Base-by-base conservation (phyloP, 441 rosid genomes). In the Breynia disticha region DNA sequence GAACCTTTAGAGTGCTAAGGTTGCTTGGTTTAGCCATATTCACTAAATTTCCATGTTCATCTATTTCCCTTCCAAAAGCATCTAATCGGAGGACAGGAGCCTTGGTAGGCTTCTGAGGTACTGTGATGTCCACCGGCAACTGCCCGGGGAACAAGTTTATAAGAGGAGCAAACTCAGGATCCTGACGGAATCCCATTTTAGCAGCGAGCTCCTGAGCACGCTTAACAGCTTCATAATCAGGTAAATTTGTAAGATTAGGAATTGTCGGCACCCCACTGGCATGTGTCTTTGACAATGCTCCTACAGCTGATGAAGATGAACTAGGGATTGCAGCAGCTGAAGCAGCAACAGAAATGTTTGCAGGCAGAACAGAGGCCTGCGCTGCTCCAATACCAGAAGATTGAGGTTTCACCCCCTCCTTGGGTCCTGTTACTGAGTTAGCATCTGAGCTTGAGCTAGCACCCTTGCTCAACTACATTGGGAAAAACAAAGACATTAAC, bases 31-130 rank as follows among this genome's bases (percentile, higher is more conserved):
- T 91, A 55, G 90, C 57, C 67, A 76, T 66, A 54, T 73, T 88
- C 72, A 91, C 81, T 10, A 91, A 72, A 66, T 91, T 83, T 55
- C 97, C 98, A 61, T 91, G 84, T 67, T 91, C 98, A 67, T 88
- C 97, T 60, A 91, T 84, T 76, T 91, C 98, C 74, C 94, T 79
- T 63, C 98, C 97, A 66, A 76, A 84, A 2, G 95, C 82, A 73
- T 91, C 97, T 47, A 91, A 78, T 13, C 94, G 94, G 52, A 91
- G 86, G 62, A 87, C 96, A 68, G 90, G 98, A 37, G 84, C 74
- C 87, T 78, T 88, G 3, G 83, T 72, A 44, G 98, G 95, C 74
- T 78, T 88, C 76, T 84, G 90, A 16, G 80, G 77, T 54, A 67
- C 76, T 35, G 74, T 60, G 55, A 52, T 65, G 14, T 87, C 95